Percentiles rank a stretch among this genome's conserved stretches.
phyloP scores from a whole-genome alignment of 2,329 filamentous ascomycete species.

The Trichophyton verrucosum region DNA sequence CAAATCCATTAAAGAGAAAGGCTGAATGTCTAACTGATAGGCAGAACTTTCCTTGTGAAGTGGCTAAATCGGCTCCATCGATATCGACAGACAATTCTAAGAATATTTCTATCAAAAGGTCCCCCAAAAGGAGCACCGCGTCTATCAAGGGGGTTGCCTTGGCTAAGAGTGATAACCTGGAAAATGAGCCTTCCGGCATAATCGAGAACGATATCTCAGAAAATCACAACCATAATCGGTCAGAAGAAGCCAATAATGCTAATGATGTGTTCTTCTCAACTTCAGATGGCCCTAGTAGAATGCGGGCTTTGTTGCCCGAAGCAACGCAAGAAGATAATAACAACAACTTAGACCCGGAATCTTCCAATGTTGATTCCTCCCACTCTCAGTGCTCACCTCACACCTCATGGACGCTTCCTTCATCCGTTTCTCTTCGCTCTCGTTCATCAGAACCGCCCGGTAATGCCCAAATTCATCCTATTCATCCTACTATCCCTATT shows the following conservation, averaged over 20 bases:
- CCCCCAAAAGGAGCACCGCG: not conserved
- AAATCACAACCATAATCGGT: not conserved
- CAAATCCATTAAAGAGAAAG: not conserved
- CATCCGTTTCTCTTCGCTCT: not conserved
- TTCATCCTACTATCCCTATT: not conserved
- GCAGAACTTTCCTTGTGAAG: not conserved
- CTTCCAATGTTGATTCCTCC: not conserved
- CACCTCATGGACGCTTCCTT: not conserved
- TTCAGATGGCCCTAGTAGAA: not conserved
- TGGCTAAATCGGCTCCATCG: not conserved
- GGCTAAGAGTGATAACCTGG: not conserved
- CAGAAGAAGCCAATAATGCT: constrained; percentile 5
- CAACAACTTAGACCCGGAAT: not conserved
- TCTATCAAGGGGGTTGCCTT: not conserved
- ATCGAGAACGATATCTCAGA: not conserved
- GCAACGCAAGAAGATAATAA: not conserved
- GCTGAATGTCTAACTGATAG: not conserved
- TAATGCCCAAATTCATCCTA: not conserved
- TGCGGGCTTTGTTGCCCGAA: not conserved
- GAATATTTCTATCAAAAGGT: not conserved
- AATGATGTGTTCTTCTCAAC: not conserved
- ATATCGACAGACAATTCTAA: not conserved
- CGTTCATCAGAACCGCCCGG: not conserved
- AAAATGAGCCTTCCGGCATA: not conserved
- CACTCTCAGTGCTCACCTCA: not conserved